phyloP scores from a whole-genome alignment of 202 grass and related monocot genomes.

The Carex arenaria region DNA sequence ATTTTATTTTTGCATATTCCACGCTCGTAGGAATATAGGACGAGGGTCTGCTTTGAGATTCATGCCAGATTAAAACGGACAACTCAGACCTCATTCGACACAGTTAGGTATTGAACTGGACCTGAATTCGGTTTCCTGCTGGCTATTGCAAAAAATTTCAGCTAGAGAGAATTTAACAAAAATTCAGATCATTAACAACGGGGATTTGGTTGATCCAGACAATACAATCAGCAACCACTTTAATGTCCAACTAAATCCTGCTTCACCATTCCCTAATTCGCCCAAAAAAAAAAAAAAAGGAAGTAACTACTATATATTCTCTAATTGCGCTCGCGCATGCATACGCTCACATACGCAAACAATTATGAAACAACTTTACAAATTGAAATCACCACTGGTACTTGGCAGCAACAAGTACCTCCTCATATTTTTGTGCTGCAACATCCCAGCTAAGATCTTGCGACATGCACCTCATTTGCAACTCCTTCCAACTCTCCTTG shows the following conservation, averaged over 20 bases:
- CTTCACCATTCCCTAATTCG: background rate
- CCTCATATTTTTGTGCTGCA: constrained; percentile 70
- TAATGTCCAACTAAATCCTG: background rate
- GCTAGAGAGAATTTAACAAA: background rate
- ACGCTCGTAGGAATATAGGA: too few relatives aligned
- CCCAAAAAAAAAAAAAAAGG: background rate
- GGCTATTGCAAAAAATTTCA: background rate
- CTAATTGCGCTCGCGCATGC: background rate
- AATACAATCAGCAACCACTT: background rate
- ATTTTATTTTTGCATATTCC: too few relatives aligned
- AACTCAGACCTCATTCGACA: too few relatives aligned
- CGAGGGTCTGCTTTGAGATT: too few relatives aligned
- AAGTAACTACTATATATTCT: background rate
- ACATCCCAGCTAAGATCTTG: constrained; percentile 86
- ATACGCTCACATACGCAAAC: background rate
- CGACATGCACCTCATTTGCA: constrained; percentile 65
- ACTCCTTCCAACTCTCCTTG: constrained; percentile 61
- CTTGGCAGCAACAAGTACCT: constrained; percentile 78
- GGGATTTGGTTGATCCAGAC: background rate
- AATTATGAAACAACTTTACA: background rate
- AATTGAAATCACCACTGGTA: constrained; percentile 71
- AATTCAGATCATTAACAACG: background rate
- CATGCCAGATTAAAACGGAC: too few relatives aligned
- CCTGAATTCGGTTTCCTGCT: background rate
- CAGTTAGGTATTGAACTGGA: too few relatives aligned